These are phyloP conservation scores for Colletotrichum sp. DNA, from an alignment of 2,329 filamentous ascomycete genomes.

Conservation along the genomic window DNA sequence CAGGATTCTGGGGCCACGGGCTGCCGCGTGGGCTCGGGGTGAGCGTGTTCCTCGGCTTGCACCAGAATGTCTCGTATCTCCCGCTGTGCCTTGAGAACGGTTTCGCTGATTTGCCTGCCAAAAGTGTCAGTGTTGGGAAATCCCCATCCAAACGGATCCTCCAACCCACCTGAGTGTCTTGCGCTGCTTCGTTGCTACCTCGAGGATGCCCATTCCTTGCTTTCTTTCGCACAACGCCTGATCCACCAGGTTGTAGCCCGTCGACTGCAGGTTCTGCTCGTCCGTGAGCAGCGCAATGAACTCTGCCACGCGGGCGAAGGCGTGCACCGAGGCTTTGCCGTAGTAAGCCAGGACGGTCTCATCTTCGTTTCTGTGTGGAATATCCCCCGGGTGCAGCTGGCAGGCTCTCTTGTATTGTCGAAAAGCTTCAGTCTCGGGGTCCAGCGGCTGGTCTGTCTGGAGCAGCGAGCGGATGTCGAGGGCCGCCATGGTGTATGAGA, in stretches of 20 bases:
- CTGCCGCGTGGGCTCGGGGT: neutral
- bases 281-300: neutral
- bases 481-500: neutral
- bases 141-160: neutral
- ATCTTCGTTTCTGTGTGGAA: neutral
- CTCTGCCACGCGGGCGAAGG: neutral
- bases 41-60: neutral
- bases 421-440: constrained; percentile 2
- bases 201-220: constrained; percentile 13
- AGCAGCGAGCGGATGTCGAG: constrained; percentile 6
- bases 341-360: neutral
- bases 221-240: neutral
- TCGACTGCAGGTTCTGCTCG: constrained; percentile 8
- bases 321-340: neutral
- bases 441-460: neutral
- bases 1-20: constrained; percentile 3
- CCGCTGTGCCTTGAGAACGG: neutral
- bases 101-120: neutral
- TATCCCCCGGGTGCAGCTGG: neutral
- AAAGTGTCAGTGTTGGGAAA: neutral
- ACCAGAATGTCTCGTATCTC: neutral
- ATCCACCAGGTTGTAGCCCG: constrained; percentile 9
- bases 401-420: neutral
- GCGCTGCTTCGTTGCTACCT: constrained; percentile 1
- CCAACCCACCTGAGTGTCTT: constrained; percentile 8